phyloP scores from a whole-genome alignment of 2,329 filamentous ascomycete species.

The Phaeosphaeriaceae sp. region DNA sequence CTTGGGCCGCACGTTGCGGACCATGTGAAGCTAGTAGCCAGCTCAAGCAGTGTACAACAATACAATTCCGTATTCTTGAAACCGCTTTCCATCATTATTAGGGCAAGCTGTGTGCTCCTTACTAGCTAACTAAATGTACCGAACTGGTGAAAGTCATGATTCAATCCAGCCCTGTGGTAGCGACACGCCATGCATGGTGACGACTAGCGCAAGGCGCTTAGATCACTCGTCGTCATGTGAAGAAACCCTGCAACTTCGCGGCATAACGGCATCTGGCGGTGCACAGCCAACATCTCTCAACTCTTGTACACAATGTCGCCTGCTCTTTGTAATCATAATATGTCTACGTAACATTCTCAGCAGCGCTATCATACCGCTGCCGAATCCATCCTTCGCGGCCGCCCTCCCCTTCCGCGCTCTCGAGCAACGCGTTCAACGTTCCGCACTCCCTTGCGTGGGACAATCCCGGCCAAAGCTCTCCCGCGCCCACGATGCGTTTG shows the following conservation, averaged over 20 bases:
- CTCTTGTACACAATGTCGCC: conserved; percentile 4
- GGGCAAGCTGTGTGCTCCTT: background rate
- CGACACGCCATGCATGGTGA: conserved; percentile 15
- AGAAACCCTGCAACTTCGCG: conserved; percentile 23
- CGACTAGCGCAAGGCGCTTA: conserved; percentile 21
- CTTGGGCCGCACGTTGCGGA: background rate
- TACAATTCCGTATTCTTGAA: background rate
- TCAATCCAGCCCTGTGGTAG: conserved; percentile 1
- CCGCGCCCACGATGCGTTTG: conserved; percentile 32
- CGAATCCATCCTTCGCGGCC: background rate
- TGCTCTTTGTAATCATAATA: conserved; percentile 3
- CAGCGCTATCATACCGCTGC: background rate
- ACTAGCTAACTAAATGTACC: too few relatives aligned
- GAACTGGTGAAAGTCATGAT: background rate
- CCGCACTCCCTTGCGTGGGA: conserved; percentile 12
- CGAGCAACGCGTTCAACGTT: background rate
- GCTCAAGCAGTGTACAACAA: background rate
- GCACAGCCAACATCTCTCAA: conserved; percentile 10
- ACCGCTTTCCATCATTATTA: too few relatives aligned
- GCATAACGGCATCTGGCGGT: conserved; percentile 19
- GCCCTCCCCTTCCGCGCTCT: background rate
- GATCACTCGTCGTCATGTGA: conserved; percentile 27
- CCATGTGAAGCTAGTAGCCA: background rate
- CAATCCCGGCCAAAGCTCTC: conserved; percentile 9
- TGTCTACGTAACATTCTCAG: conserved; percentile 8